These are phyloP conservation scores for Stephania yunnanensis DNA, from an alignment of 164 flowering plant species.

Conservation along the genomic window DNA sequence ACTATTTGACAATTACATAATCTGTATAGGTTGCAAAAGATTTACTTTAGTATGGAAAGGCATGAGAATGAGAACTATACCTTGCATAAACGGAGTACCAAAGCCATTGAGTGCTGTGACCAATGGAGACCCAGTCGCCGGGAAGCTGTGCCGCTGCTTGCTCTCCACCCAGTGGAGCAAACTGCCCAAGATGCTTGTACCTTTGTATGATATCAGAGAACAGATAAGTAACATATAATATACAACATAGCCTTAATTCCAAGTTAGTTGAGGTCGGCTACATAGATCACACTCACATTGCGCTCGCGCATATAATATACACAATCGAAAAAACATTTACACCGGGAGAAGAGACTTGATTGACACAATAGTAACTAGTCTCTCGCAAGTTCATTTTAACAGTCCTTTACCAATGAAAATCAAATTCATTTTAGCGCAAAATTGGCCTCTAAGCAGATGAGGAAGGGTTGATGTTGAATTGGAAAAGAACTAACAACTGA, in stretches of 20 bases:
- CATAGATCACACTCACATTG: too few species aligned
- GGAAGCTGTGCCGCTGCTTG: conserved; percentile 94
- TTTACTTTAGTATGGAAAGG: background rate
- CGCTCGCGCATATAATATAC: too few species aligned
- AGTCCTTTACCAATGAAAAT: background rate
- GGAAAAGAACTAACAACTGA: background rate
- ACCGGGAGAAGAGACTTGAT: background rate
- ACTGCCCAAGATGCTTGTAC: conserved; percentile 89
- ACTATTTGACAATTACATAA: background rate
- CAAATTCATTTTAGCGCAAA: background rate
- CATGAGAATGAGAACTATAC: conserved; percentile 24
- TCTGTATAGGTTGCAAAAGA: background rate
- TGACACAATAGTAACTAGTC: background rate
- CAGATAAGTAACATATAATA: background rate
- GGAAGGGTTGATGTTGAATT: too few species aligned
- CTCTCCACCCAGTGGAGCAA: conserved; percentile 95
- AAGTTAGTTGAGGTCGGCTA: too few species aligned
- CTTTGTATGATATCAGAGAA: conserved; percentile 23
- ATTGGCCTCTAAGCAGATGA: background rate
- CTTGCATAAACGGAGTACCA: conserved; percentile 98
- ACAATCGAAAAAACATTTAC: background rate
- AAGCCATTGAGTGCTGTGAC: conserved; percentile 88
- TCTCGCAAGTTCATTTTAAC: background rate
- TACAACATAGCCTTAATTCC: too few species aligned
- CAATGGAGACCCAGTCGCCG: conserved; percentile 93